Evolutionary conservation across 345 rosid genomes (phyloP).

Genomic region (Salix dunnii): DNA sequence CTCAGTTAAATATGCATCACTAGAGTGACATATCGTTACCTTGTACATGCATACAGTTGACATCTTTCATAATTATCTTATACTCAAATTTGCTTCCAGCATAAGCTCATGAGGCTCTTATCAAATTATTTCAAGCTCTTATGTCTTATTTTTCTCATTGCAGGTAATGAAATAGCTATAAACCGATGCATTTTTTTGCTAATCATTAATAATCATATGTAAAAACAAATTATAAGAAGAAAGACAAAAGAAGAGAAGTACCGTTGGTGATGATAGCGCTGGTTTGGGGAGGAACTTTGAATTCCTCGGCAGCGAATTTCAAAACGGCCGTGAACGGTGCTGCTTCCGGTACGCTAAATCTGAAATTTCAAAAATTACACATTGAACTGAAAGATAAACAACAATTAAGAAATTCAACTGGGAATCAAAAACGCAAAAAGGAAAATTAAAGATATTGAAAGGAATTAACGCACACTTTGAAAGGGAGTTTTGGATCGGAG

Average conservation of each 20-base stretch:
- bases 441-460: background rate
- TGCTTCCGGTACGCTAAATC: conserved; percentile 96
- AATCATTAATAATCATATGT: too few relatives aligned
- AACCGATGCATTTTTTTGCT: background rate
- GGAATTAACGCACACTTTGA: conserved; percentile 67
- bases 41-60: background rate
- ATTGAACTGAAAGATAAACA: background rate
- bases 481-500: conserved; percentile 97
- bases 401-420: background rate
- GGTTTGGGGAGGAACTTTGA: conserved; percentile 97
- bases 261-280: conserved; percentile 99
- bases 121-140: background rate
- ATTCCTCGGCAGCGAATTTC: conserved; percentile 95
- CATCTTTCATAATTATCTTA: background rate
- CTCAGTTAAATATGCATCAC: background rate
- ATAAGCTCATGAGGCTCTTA: background rate
- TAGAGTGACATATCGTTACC: background rate
- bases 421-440: background rate
- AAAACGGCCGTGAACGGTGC: conserved; percentile 96
- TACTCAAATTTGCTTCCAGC: background rate
- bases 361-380: conserved; percentile 23
- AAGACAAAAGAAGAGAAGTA: conserved; percentile 18
- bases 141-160: background rate
- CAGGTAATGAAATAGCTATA: background rate
- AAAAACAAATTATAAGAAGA: background rate